Base-by-base conservation (phyloP, 305 asterid species). In the Fraxinus dipetala region DNA sequence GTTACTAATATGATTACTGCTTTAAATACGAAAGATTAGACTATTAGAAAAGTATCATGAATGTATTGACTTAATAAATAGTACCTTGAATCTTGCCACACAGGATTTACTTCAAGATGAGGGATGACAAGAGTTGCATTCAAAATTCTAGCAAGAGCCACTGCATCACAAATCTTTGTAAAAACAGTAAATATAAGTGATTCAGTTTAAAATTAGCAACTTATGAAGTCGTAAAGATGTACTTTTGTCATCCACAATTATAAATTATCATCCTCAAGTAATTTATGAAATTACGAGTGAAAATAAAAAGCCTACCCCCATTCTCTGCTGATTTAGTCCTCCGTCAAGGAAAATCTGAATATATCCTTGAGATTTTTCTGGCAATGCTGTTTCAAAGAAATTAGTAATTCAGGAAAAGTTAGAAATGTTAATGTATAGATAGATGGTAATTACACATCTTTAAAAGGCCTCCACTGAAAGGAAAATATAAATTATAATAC, bases 1-100 rank as follows among this genome's bases (percentile, higher is more conserved):
- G 35, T 8, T 40, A 43, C 34, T 82, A 48, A 48, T 81, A 48
- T 73, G 83, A 80, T 73, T 72, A 77, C 65, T 24, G 28, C 20
- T 65, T 34, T 38, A 30, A 24, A 78, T 28, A 78, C 69, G 74
- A n/a, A 16, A 45, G 63, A 81, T 31, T 24, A 76, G n/a, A 69
- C 75, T 34, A 24, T 56, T 56, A 76, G 54, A 16, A 32, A 73
- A 54, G 34, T 72, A 61, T 35, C 26, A 10, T 59, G 24, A 72
- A 32, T 30, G 45, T 2, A 61, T 83, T 30, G 35, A 80, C 72
- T 72, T 3, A 43, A 78, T 20, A 63, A 70, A n/a, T 32, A 69
- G 73, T 14, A 96, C 98, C 98, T 96, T 73, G 99, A 92, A 89
- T 96, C 99, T 89, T 92, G 87, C 99, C 99, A 96, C 80, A 96